Evolutionary conservation across 768 basidiomycete species (phyloP), one percentile per base, ranked within the genome.

Genomic region (Rhizopogon vulgaris): DNA sequence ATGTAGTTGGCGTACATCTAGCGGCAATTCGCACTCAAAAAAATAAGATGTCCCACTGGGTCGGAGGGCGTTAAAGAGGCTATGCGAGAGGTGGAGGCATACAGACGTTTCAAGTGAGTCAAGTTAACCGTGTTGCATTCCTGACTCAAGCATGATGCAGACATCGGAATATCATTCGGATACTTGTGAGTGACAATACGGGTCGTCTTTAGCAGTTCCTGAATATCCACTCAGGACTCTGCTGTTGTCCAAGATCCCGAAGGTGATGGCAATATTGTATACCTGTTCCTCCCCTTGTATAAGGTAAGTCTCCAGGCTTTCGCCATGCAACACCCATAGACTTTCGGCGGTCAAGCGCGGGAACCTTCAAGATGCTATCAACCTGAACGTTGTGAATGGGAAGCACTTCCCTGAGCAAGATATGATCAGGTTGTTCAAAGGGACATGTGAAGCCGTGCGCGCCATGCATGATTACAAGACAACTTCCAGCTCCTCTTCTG

Each of bases 101-200:
- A 96, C 67, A 77, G 93, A 63, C 80, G 95, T 53, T 98, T 98
- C 77, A 90, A 84, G 90, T 90, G 66, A 69, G 86, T 75, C 22
- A 38, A 15, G 15, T 25, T 30, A 1, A 39, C 22, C 32, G 28
- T 28, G 37, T 43, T 15, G 7, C 24, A 22, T 15, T 14, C 28
- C 38, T 41, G 25, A 49, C 48, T 22, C 7, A 24, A 28, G 48
- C 24, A 41, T 51, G 22, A 18, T 28, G 22, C 58, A 94, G 91
- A 66, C 95, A 97, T 68, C 89, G 88, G 17, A 97, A 98, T 67
- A 97, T 98, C 62, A 99, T 99, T 65, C 88, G 88, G 36, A 93
- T 95, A 66, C 70, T 95, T 68, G 90, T 88, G 59, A 51, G 72
- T 71, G 6, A 17, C 32, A 41, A 46, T 24, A 22, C 2, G 8